Conservation (phyloP, 768 basidiomycete species). For the Pleurotus tuber-regium region DNA sequence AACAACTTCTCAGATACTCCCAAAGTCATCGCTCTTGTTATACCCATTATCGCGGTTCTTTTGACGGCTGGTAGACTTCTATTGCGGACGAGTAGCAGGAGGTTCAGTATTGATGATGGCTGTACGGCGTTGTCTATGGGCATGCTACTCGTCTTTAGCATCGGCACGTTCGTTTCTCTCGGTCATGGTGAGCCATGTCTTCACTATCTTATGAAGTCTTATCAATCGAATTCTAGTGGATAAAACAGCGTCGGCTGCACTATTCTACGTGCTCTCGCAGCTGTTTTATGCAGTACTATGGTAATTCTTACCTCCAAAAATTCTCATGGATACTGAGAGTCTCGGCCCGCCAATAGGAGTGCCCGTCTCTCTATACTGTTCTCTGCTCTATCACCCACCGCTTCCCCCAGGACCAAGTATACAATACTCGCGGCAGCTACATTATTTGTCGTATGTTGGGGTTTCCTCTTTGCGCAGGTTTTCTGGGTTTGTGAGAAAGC, state of each 20-base stretch:
- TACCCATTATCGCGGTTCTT: slow-evolving; percentile 17
- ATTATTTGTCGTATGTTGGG: slow-evolving; percentile 18
- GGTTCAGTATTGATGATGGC: slow-evolving; percentile 22
- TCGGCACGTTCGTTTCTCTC: slow-evolving; percentile 20
- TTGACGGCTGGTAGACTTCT: slow-evolving; percentile 19
- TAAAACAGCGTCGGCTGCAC: slow-evolving; percentile 13
- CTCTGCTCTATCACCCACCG: too few relatives aligned
- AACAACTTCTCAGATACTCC: slow-evolving; percentile 1
- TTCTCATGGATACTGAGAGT: background rate
- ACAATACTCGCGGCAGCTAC: too few relatives aligned
- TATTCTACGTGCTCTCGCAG: slow-evolving; percentile 20
- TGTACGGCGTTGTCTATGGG: slow-evolving; percentile 19
- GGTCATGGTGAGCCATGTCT: slow-evolving; percentile 17
- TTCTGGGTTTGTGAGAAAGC: slow-evolving; percentile 31
- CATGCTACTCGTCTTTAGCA: slow-evolving; percentile 19
- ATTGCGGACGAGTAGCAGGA: slow-evolving; percentile 16
- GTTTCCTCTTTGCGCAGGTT: slow-evolving; percentile 34
- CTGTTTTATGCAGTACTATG: slow-evolving; percentile 23
- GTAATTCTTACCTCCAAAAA: slow-evolving; percentile 6
- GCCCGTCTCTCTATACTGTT: slow-evolving; percentile 39
- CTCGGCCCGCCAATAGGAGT: slow-evolving; percentile 19
- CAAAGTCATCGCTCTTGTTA: slow-evolving; percentile 15
- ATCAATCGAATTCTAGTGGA: too few relatives aligned
- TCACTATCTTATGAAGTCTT: too few relatives aligned
- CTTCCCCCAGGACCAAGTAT: too few relatives aligned